Conservation (phyloP, 257 asterid genomes). For the Mentha longifolia region DNA sequence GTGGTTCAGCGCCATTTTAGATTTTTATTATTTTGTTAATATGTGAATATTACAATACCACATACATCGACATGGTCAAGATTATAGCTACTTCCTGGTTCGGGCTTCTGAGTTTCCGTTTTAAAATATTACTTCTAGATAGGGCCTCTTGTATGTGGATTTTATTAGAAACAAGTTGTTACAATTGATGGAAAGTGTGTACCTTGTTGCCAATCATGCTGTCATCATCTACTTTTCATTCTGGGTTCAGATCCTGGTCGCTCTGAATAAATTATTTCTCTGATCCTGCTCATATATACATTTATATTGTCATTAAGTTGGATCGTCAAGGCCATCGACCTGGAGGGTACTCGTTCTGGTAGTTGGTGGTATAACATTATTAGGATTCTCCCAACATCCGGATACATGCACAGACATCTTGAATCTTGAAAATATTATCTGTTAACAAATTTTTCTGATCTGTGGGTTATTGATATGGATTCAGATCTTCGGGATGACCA, state of each 20-base stretch:
- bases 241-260: slow-evolving; percentile 15
- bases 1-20: slow-evolving; percentile 5
- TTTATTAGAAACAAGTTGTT: not conserved
- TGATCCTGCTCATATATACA: not conserved
- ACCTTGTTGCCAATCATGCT: slow-evolving; percentile 13
- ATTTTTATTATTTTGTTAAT: not conserved
- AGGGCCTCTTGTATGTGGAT: not conserved
- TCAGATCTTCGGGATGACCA: slow-evolving; percentile 96
- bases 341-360: slow-evolving; percentile 7
- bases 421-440: slow-evolving; percentile 16
- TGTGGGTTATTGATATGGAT: slow-evolving; percentile 26
- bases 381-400: slow-evolving; percentile 11
- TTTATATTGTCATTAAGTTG: not conserved
- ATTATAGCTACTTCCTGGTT: slow-evolving; percentile 19
- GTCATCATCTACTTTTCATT: not conserved
- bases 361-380: slow-evolving; percentile 1
- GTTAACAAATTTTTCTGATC: not conserved
- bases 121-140: not conserved
- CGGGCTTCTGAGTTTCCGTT: not conserved
- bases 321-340: slow-evolving; percentile 4
- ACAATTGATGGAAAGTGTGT: not conserved
- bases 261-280: not conserved
- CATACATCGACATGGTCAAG: not conserved
- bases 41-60: not conserved
- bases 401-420: not conserved